Evolutionary conservation across 140 eudicot species (phyloP).

Genomic region (Bidens hawaiensis): DNA sequence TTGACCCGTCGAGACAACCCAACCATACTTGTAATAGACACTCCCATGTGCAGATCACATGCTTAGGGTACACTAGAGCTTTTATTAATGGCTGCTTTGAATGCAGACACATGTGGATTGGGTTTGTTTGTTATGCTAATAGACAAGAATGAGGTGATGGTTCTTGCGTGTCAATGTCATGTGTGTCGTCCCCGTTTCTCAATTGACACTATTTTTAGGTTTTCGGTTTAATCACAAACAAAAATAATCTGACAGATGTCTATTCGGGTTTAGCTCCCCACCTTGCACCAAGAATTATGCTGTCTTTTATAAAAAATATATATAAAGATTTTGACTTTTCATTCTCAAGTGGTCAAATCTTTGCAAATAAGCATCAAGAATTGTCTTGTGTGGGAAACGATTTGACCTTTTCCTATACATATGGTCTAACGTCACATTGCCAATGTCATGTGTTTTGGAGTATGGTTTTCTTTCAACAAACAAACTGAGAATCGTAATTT

Average conservation of each 20-base stretch:
- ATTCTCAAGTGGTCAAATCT: conserved; percentile 22
- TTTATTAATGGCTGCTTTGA: conserved; percentile 33
- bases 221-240: conserved; percentile 13
- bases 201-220: conserved; percentile 12
- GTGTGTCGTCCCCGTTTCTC: conserved; percentile 15
- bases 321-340: conserved; percentile 17
- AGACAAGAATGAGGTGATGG: conserved; percentile 40
- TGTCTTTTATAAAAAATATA: conserved; percentile 1
- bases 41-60: conserved; percentile 43
- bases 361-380: conserved; percentile 14
- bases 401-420: neutral
- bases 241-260: conserved; percentile 16
- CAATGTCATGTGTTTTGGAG: conserved; percentile 1
- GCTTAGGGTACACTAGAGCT: conserved; percentile 33
- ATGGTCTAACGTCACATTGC: conserved; percentile 10
- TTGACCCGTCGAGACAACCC: conserved; percentile 16
- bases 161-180: conserved; percentile 34
- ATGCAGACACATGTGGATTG: conserved; percentile 45
- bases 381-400: conserved; percentile 30
- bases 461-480: no score
- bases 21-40: conserved; percentile 31
- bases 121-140: conserved; percentile 41
- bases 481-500: neutral
- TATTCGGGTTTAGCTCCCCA: conserved; percentile 28
- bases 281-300: conserved; percentile 18